Evolutionary conservation across 2,329 filamentous ascomycete species (phyloP).

Genomic region (Verticillium albo-atrum): DNA sequence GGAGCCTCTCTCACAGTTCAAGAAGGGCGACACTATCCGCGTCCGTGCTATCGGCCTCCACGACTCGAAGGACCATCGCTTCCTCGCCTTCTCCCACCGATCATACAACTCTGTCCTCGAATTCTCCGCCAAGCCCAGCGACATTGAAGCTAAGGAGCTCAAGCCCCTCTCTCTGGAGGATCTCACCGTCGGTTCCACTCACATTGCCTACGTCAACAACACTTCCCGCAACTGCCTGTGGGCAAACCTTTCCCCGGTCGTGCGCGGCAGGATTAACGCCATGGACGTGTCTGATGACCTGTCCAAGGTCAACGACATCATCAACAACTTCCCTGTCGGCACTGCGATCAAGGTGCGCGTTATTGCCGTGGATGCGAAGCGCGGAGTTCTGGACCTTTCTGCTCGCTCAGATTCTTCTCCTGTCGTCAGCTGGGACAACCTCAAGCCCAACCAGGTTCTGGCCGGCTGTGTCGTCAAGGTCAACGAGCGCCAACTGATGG

Average conservation of each 20-base stretch:
- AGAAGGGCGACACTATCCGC: slow-evolving; percentile 62
- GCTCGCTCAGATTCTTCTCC: slow-evolving; percentile 60
- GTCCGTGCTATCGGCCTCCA: slow-evolving; percentile 84
- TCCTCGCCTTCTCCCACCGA: slow-evolving; percentile 85
- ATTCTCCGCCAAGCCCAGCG: slow-evolving; percentile 73
- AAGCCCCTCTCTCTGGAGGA: slow-evolving; percentile 65
- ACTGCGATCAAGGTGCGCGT: slow-evolving; percentile 81
- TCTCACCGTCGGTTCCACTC: slow-evolving; percentile 65
- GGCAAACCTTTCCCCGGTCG: slow-evolving; percentile 84
- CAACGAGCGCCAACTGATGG: slow-evolving; percentile 75
- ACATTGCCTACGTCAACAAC: slow-evolving; percentile 90
- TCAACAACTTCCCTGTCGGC: slow-evolving; percentile 82
- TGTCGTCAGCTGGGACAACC: slow-evolving; percentile 60
- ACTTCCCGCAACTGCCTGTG: slow-evolving; percentile 74
- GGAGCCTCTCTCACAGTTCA: slow-evolving; percentile 71
- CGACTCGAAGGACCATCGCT: slow-evolving; percentile 84
- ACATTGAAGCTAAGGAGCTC: slow-evolving; percentile 42
- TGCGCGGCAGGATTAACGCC: slow-evolving; percentile 77
- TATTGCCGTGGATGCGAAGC: slow-evolving; percentile 65
- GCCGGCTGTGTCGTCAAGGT: slow-evolving; percentile 82
- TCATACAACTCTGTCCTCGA: slow-evolving; percentile 80
- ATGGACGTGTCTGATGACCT: slow-evolving; percentile 87
- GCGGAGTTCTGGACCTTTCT: slow-evolving; percentile 79
- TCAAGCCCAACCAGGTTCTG: slow-evolving; percentile 77
- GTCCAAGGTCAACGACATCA: slow-evolving; percentile 69